Base-by-base conservation (phyloP, 805 yeast species). In the Wickerhamiella kurtzmanii region DNA sequence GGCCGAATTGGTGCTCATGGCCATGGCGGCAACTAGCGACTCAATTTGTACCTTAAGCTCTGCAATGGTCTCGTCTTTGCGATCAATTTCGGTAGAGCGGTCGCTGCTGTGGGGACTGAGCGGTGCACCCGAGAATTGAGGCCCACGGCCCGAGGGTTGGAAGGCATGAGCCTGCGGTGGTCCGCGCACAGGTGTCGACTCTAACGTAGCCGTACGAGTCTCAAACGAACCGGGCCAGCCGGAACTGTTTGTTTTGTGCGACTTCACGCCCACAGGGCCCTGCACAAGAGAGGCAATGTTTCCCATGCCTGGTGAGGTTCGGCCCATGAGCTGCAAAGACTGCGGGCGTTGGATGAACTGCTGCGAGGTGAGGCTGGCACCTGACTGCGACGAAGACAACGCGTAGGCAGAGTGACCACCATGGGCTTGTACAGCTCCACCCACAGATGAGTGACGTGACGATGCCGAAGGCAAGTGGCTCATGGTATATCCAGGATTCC, bases 21-120 rank as follows among this genome's bases (percentile, higher is more conserved):
- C 46, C 37, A 57, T 49, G 13, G 59, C 60, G 4, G 56, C 47
- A 13, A 53, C 48, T 17, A 56, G 45, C 4, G 55, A 44, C 44
- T 57, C 60, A 22, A 49, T 43, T 43, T 56, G 56, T 15, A 48
- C 46, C 37, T 52, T 50, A 42, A 53, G 48, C 37, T 54, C 51
- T 3, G 47, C 44, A 20, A 56, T 46, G n/a, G 47, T 42, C 19
- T 43, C 50, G 16, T 52, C 56, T 9, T 48, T 47, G 45, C 45
- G 25, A 8, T 38, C 41, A 8, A 38, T 22, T 21, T 38, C 41
- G 9, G 6, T 38, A 15, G 22, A 11, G 18, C 11, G 21, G 25
- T 38, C 25, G 22, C 41, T 25, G 32, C 32, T 11, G 11, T 6
- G 32, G 11, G 32, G 32, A 11, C 32, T 25, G 32, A 25, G 32